phyloP scores from a whole-genome alignment of 148 eudicot genomes.

The Amaranthus palmeri region DNA sequence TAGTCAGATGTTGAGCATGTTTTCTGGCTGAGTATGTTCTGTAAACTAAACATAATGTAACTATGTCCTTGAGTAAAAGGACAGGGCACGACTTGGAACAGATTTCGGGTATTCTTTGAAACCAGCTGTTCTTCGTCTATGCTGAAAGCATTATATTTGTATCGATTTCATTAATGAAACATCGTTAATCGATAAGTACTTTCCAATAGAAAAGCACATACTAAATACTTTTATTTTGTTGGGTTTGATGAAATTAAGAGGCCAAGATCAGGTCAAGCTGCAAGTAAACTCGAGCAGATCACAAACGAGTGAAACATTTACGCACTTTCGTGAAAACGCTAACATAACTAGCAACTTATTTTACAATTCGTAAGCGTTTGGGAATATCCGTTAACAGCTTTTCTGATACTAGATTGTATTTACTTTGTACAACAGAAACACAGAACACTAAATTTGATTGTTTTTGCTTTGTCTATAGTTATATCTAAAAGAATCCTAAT shows the following conservation, averaged over 20 bases:
- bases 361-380: background rate
- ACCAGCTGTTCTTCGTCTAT: background rate
- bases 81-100: too few species aligned
- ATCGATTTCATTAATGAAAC: background rate
- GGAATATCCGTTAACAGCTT: background rate
- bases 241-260: background rate
- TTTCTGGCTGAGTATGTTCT: background rate
- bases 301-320: too few species aligned
- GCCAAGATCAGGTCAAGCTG: background rate
- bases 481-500: conserved; percentile 1
- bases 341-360: background rate
- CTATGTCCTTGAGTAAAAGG: too few species aligned
- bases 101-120: background rate
- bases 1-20: background rate
- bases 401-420: background rate
- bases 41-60: too few species aligned
- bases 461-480: conserved; percentile 12
- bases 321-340: too few species aligned
- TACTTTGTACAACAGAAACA: background rate
- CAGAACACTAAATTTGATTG: background rate
- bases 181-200: background rate
- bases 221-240: background rate
- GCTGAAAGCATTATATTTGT: background rate
- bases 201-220: background rate
- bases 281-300: background rate